phyloP scores from a whole-genome alignment of 768 basidiomycete genomes.

The Psilocybe azurescens region DNA sequence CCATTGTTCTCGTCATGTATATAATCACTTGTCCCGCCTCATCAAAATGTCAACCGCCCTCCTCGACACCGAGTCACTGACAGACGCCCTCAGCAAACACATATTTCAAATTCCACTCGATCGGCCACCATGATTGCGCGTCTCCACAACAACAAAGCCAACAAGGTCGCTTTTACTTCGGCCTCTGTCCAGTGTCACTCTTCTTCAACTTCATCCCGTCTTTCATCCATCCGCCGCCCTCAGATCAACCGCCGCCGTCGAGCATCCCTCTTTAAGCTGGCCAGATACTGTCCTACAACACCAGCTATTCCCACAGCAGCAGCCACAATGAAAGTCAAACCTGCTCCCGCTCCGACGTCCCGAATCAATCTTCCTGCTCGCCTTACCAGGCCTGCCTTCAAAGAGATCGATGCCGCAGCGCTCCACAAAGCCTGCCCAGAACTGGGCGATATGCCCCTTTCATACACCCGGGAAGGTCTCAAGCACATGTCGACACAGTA shows the following conservation, averaged over 20 bases:
- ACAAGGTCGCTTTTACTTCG: constrained; percentile 8
- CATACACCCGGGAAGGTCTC: constrained; percentile 14
- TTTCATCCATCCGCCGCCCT: neutral
- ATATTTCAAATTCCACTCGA: constrained; percentile 5
- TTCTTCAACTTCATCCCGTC: constrained; percentile 2
- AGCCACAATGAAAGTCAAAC: neutral
- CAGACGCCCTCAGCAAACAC: constrained; percentile 2
- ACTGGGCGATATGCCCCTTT: constrained; percentile 13
- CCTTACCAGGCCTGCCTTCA: neutral
- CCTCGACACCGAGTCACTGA: constrained; percentile 3
- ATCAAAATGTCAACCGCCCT: constrained; percentile 8
- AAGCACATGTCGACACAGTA: constrained; percentile 12
- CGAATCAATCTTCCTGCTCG: neutral
- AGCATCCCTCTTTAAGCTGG: constrained; percentile 2
- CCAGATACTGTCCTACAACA: neutral
- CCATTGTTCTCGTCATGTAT: constrained; percentile 16
- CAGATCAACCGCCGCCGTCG: neutral
- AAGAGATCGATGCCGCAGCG: constrained; percentile 1
- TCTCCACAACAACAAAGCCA: constrained; percentile 23
- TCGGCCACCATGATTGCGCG: constrained; percentile 17
- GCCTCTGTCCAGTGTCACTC: neutral
- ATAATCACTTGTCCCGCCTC: constrained; percentile 2
- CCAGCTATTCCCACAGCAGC: neutral
- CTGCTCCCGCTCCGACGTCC: neutral
- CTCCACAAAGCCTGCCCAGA: constrained; percentile 14